Conservation (phyloP, 2,329 filamentous ascomycete species). For the Penicillium corylophilum region DNA sequence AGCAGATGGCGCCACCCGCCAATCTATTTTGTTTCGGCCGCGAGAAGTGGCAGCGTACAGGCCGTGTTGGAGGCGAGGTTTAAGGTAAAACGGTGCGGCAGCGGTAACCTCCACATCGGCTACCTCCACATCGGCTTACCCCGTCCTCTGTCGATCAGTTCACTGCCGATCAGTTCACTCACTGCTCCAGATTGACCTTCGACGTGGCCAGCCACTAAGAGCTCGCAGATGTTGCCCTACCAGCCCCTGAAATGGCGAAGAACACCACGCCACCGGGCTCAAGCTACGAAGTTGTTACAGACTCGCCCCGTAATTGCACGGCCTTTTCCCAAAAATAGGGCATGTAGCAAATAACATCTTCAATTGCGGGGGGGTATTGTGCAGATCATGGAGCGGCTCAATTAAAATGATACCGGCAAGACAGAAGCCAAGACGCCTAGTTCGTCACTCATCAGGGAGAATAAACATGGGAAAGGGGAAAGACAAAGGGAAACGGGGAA, state of each 20-base stretch:
- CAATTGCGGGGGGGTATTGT: conserved; percentile 10
- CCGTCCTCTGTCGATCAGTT: conserved; percentile 15
- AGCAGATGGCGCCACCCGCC: conserved; percentile 2
- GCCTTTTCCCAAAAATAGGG: not conserved
- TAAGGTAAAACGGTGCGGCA: conserved; percentile 9
- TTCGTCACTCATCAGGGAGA: conserved; percentile 17
- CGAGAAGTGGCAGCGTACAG: not conserved
- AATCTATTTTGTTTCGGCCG: not conserved
- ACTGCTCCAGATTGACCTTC: conserved; percentile 10
- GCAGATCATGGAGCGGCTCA: conserved; percentile 6
- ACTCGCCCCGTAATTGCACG: conserved; percentile 7
- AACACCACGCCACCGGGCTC: conserved; percentile 8
- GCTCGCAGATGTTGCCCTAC: not conserved
- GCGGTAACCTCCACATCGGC: conserved; percentile 5
- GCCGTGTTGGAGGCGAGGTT: not conserved
- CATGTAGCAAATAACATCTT: conserved; percentile 5
- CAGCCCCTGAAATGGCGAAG: not conserved
- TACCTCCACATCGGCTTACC: conserved; percentile 8
- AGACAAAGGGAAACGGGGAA: not conserved
- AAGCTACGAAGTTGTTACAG: conserved; percentile 6
- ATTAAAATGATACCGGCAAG: conserved; percentile 14
- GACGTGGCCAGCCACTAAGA: not conserved
- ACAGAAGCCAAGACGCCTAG: not conserved
- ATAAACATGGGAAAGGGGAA: not conserved
- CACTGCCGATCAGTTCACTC: conserved; percentile 8